Evolutionary conservation across 306 rosid species (phyloP).

Genomic region (Vicia sativa): DNA sequence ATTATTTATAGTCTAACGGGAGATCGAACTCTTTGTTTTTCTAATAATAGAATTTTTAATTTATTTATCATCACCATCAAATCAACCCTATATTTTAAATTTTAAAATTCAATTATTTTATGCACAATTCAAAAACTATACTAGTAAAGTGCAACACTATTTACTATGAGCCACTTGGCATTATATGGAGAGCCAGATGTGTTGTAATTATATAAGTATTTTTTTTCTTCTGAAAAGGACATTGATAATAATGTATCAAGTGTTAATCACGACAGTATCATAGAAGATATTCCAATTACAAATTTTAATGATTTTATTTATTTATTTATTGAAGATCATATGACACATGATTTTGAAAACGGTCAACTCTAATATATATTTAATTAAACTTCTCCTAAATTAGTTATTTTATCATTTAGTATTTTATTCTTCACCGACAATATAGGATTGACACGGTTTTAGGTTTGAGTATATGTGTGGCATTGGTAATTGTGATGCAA

Average conservation of each 20-base stretch:
- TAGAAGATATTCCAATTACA: constrained; percentile 32
- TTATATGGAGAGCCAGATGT: not conserved
- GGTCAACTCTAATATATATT: constrained; percentile 39
- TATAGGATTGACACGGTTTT: not conserved
- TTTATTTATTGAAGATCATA: constrained; percentile 28
- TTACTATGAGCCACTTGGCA: not conserved
- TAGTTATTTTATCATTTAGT: constrained; percentile 30
- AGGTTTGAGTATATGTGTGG: constrained; percentile 40
- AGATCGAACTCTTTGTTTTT: no score
- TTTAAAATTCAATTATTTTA: not conserved
- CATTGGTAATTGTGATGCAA: constrained; percentile 17
- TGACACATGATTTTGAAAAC: constrained; percentile 44
- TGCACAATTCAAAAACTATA: no score
- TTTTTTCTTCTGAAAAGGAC: not conserved
- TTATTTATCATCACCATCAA: no score
- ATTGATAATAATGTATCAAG: constrained; percentile 20
- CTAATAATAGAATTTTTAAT: no score
- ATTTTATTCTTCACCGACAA: constrained; percentile 28
- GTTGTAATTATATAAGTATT: not conserved
- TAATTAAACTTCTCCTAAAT: constrained; percentile 20
- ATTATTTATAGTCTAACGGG: no score
- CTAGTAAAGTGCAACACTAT: not conserved
- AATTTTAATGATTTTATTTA: not conserved
- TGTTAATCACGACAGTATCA: constrained; percentile 28
- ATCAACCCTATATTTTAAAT: no score